phyloP scores from a whole-genome alignment of 306 rosid genomes.

The Quercus agrifolia region DNA sequence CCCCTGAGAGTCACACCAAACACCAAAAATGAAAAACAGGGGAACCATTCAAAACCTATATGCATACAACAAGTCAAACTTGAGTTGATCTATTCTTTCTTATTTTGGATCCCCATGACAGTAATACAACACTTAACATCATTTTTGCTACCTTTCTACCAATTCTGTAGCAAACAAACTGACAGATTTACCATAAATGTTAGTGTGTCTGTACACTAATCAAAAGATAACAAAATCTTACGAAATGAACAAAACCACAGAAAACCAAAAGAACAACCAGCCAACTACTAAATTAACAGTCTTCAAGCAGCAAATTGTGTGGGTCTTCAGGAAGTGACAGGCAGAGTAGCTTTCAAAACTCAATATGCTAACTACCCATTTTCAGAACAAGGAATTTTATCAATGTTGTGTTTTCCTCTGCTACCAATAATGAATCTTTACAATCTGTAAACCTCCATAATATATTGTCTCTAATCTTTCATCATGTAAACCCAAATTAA shows the following conservation, averaged over 20 bases:
- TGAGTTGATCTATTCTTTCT: background rate
- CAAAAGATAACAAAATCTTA: too few relatives aligned
- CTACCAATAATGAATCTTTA: too few relatives aligned
- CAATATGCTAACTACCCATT: too few relatives aligned
- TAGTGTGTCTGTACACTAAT: too few relatives aligned
- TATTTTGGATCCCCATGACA: background rate
- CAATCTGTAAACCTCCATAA: background rate
- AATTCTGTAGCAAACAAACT: background rate
- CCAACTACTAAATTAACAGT: too few relatives aligned
- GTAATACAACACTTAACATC: background rate
- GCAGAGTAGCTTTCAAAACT: too few relatives aligned
- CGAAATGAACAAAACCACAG: too few relatives aligned
- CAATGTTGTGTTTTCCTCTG: too few relatives aligned
- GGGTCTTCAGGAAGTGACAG: too few relatives aligned
- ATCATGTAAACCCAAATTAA: background rate
- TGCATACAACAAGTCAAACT: background rate
- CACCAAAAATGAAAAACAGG: background rate
- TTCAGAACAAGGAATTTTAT: too few relatives aligned
- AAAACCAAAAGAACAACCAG: too few relatives aligned
- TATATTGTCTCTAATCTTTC: background rate
- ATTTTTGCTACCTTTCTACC: background rate
- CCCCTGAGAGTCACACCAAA: background rate
- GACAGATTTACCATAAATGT: background rate
- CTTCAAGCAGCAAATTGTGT: too few relatives aligned
- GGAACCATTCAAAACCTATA: background rate